These are phyloP conservation scores for Euphorbia corollata DNA, from an alignment of 441 rosid species.

Conservation along the genomic window DNA sequence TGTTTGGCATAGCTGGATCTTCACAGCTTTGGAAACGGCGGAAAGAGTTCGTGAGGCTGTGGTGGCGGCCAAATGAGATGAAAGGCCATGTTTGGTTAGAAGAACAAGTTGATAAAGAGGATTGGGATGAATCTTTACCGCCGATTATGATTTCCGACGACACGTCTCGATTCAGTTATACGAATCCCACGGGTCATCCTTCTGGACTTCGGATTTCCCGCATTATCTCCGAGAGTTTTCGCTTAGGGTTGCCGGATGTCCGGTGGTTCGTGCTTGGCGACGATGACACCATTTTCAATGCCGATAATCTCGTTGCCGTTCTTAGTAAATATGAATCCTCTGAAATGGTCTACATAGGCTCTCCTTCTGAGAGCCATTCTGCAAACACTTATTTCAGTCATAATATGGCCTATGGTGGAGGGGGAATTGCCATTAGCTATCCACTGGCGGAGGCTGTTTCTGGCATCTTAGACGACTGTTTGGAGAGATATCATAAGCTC, in stretches of 20 bases:
- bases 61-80: slow-evolving; percentile 72
- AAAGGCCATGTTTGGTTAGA: slow-evolving; percentile 88
- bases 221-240: slow-evolving; percentile 57
- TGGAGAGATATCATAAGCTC: slow-evolving; percentile 68
- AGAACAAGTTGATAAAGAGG: slow-evolving; percentile 36
- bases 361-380: slow-evolving; percentile 80
- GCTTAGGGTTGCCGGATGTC: slow-evolving; percentile 49
- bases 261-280: slow-evolving; percentile 84
- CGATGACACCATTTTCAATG: slow-evolving; percentile 76
- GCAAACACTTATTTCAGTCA: slow-evolving; percentile 79
- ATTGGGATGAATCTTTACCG: slow-evolving; percentile 57
- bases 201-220: slow-evolving; percentile 87
- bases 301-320: slow-evolving; percentile 53
- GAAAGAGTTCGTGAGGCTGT: slow-evolving; percentile 70
- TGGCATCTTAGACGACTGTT: slow-evolving; percentile 54
- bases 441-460: slow-evolving; percentile 67
- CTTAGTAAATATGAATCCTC: slow-evolving; percentile 64
- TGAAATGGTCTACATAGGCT: slow-evolving; percentile 72
- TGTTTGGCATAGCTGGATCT: slow-evolving; percentile 88
- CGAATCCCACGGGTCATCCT: slow-evolving; percentile 86
- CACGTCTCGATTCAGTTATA: slow-evolving; percentile 77
- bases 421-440: slow-evolving; percentile 79
- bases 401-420: slow-evolving; percentile 91
- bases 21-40: slow-evolving; percentile 72
- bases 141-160: slow-evolving; percentile 66